Evolutionary conservation across 495 filamentous ascomycete species (phyloP).

Genomic region (Alectoria sarmentosa): DNA sequence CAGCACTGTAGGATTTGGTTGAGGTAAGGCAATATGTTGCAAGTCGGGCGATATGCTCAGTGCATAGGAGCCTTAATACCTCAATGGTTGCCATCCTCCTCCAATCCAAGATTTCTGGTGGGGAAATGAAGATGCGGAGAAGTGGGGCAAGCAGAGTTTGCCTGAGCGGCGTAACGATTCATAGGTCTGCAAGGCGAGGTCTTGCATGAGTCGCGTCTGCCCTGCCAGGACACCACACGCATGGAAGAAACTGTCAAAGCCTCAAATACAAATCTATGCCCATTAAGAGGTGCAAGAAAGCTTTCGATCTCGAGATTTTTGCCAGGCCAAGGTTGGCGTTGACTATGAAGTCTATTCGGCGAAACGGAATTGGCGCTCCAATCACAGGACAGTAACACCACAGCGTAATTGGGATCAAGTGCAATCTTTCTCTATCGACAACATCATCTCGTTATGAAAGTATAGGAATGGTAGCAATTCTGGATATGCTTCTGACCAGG

Average conservation of each 20-base stretch:
- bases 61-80: neutral
- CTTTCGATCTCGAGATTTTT: neutral
- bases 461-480: neutral
- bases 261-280: neutral
- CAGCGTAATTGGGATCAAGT: neutral
- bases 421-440: neutral
- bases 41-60: neutral
- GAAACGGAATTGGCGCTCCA: neutral
- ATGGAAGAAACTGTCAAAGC: neutral
- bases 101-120: neutral
- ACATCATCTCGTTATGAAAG: neutral
- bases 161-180: constrained; percentile 6
- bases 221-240: neutral
- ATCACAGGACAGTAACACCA: neutral
- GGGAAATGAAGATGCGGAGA: constrained; percentile 5
- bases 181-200: neutral
- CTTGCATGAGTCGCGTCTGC: constrained; percentile 6
- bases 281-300: neutral
- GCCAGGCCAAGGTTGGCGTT: neutral
- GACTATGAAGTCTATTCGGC: neutral
- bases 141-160: neutral
- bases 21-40: neutral
- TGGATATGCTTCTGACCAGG: neutral
- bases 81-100: neutral
- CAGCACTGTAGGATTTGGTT: neutral